Evolutionary conservation across 2,329 filamentous ascomycete genomes (phyloP), one percentile per base, ranked within the genome.

Genomic region (Fusarium clavum): DNA sequence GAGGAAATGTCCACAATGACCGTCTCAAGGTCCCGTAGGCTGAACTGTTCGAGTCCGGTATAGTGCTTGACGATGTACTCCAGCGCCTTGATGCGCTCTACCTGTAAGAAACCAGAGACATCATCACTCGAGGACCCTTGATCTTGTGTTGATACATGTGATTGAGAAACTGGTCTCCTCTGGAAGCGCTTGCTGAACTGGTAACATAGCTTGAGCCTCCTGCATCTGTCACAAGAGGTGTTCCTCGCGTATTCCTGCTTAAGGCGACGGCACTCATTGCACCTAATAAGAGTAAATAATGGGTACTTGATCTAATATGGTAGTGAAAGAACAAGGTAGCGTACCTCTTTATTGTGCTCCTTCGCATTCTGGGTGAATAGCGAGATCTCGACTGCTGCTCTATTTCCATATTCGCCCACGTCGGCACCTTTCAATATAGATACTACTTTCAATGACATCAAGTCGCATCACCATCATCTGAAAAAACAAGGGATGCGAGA

Each of bases 221-320:
- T 69, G 53, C 71, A 75, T 62, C 69, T 67, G 30, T 70, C 55
- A 16, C 71, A 75, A 27, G 71, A 67, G 11, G 49, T 47, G 13
- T 44, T 56, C 30, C 71, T 69, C 29, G 64, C 60, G 32, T 61
- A 72, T 43, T 72, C 75, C 54, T 75, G 64, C 16, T 71, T 71
- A 8, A 75, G 67, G 22, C 64, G 61, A 10, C 71, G 61, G 10
- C 72, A 75, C 29, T 69, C 49, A 22, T 73, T 67, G 24, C 73
- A 75, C 20, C 73, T 75, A 32, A 9, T 8, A 1, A 6, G 2
- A 38, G n/a, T 6, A 8, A 32, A 30, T 46, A 7, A 32, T 30
- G 18, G 14, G 10, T 20, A 22, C 5, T 20, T 30, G 4, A n/a
- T 14, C 20, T n/a, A 12, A 5, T n/a, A 30, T 6, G n/a, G 12